These are phyloP conservation scores for Ceratocystis colombiana DNA, from an alignment of 2,329 filamentous ascomycete species.

Conservation along the genomic window DNA sequence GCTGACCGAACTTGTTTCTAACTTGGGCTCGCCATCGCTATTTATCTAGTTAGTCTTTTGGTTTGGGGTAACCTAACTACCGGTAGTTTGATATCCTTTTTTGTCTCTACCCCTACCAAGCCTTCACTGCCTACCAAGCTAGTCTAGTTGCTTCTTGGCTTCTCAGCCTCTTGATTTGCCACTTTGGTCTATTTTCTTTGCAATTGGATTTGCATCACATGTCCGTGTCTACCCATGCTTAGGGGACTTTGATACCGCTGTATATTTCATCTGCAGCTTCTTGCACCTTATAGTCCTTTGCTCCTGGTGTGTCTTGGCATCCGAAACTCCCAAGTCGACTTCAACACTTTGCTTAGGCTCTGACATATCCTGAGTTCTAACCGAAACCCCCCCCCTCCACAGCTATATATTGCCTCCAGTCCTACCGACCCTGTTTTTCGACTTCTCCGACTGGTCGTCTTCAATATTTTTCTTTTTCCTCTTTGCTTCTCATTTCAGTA, in stretches of 20 bases:
- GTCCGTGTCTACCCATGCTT: constrained; percentile 9
- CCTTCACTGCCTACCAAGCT: constrained; percentile 9
- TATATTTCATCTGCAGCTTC: constrained; percentile 3
- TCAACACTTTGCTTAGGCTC: not conserved
- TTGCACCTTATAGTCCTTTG: not conserved
- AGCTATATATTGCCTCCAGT: not conserved
- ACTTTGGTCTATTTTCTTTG: constrained; percentile 14
- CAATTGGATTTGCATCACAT: constrained; percentile 15
- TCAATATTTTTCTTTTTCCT: not conserved
- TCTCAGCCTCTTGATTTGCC: constrained; percentile 15
- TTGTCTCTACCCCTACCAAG: constrained; percentile 10
- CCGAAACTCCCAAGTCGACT: constrained; percentile 5
- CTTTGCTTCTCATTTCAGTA: not conserved
- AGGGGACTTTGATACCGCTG: constrained; percentile 1
- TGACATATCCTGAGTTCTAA: not conserved
- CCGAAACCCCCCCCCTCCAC: not conserved
- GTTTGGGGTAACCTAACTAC: not conserved
- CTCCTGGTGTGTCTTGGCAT: constrained; percentile 5
- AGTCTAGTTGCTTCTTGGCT: constrained; percentile 4
- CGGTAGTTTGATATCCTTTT: constrained; percentile 10
- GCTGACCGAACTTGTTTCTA: not conserved
- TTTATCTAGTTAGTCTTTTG: not conserved
- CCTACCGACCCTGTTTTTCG: not conserved
- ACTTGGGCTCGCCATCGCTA: not conserved
- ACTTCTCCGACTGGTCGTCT: not conserved